Evolutionary conservation across 495 filamentous ascomycete genomes (phyloP), one percentile per base, ranked within the genome.

Genomic region (Ramalina intermedia): DNA sequence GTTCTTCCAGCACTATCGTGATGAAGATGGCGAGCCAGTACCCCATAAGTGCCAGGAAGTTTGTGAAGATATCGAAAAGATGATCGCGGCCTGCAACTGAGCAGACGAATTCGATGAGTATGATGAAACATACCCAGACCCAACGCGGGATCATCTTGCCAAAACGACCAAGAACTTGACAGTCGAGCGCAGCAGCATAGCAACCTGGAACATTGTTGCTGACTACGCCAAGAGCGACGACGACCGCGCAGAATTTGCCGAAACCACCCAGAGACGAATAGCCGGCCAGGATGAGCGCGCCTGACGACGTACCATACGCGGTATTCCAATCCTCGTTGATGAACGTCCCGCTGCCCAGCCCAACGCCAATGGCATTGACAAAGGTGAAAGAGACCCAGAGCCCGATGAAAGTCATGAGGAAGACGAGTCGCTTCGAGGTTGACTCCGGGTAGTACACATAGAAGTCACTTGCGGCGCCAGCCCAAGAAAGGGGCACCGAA

Each of bases 191-290:
- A 5, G 70, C 68, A 4, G 79, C 78, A 60, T 87, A 88, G 0
- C 75, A 75, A 0, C 81, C 78, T 0, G 82, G 74, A 9, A 86
- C 73, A 45, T 80, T 78, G 60, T 85, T 87, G 2, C 79, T 72
- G 17, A 87, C 75, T 24, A 85, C 63, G 0, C 82, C 80, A 9
- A 88, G 58, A 0, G 81, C 79, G 27, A 84, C 72, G 26, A 88
- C 60, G 13, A 84, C 76, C 4, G 74, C 72, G 55, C 80, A 83
- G 63, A 87, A 78, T 54, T 75, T 80, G 14, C 83, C 83, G 50
- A 88, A 85, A 0, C 63, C 66, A 5, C 77, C 79, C 2, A 89
- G 68, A 1, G 71, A 66, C 39, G 63, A 65, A 55, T 74, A 86
- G 2, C 72, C 81, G 33, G 75, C 76, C 37, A 85, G 75, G 37